These are phyloP conservation scores for Aspergillus sojae DNA, from an alignment of 2,329 filamentous ascomycete species.

Conservation along the genomic window DNA sequence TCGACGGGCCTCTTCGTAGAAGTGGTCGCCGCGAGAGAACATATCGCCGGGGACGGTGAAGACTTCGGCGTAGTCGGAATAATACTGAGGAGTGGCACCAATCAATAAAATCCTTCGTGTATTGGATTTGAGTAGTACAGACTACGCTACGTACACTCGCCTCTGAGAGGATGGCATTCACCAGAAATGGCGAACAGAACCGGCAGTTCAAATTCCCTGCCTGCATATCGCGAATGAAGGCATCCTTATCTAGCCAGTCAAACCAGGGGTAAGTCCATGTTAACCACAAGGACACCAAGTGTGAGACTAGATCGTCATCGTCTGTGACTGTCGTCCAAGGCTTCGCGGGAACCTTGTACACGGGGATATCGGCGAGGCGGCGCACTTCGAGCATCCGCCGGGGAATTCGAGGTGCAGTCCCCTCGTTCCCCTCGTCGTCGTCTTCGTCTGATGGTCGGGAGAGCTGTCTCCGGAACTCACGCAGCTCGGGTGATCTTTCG, in stretches of 20 bases:
- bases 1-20: slow-evolving; percentile 34
- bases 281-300: slow-evolving; percentile 37
- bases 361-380: slow-evolving; percentile 29
- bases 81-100: slow-evolving; percentile 16
- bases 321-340: slow-evolving; percentile 39
- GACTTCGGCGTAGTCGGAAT: slow-evolving; percentile 31
- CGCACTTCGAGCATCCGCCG: slow-evolving; percentile 27
- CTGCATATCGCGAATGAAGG: slow-evolving; percentile 35
- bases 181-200: slow-evolving; percentile 39
- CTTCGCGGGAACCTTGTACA: slow-evolving; percentile 30
- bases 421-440: not conserved
- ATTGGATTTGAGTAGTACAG: not conserved
- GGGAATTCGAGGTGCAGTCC: not conserved
- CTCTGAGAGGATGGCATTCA: slow-evolving; percentile 38
- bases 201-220: slow-evolving; percentile 25
- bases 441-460: slow-evolving; percentile 13
- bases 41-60: slow-evolving; percentile 28
- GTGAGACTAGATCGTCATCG: slow-evolving; percentile 36
- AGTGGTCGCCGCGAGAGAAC: slow-evolving; percentile 29
- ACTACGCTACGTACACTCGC: slow-evolving; percentile 32
- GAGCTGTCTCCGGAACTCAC: slow-evolving; percentile 17
- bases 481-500: slow-evolving; percentile 19
- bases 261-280: slow-evolving; percentile 35
- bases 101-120: slow-evolving; percentile 2
- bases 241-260: slow-evolving; percentile 33